These are phyloP conservation scores for Laburnicola sp. DNA, from an alignment of 2,329 filamentous ascomycete genomes.

Conservation along the genomic window DNA sequence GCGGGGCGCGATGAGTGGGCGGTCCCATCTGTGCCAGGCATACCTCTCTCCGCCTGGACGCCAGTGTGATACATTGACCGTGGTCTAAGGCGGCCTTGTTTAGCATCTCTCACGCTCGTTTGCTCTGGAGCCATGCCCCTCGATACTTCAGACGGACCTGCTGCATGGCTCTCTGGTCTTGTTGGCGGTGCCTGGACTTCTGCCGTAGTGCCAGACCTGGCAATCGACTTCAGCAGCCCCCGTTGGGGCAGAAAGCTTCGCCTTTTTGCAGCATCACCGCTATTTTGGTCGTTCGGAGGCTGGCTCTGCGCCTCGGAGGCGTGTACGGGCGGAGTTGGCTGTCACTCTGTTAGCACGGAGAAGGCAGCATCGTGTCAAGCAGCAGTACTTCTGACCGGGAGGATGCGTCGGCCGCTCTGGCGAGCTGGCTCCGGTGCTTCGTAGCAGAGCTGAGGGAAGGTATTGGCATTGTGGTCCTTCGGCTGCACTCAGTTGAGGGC, in stretches of 20 bases:
- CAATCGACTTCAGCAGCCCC: slow-evolving; percentile 28
- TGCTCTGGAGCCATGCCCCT: slow-evolving; percentile 5
- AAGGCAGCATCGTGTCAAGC: background rate
- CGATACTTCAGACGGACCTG: background rate
- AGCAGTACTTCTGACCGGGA: slow-evolving; percentile 14
- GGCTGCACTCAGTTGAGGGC: background rate
- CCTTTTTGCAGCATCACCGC: slow-evolving; percentile 14
- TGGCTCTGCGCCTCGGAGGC: slow-evolving; percentile 6
- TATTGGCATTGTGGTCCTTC: slow-evolving; percentile 22
- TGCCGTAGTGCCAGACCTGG: slow-evolving; percentile 5
- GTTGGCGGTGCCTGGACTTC: background rate
- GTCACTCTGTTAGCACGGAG: background rate
- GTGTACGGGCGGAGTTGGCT: background rate
- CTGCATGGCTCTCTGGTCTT: background rate
- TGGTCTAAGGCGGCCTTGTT: slow-evolving; percentile 29
- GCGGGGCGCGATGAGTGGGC: slow-evolving; percentile 22
- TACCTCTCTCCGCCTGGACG: slow-evolving; percentile 12
- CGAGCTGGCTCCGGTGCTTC: slow-evolving; percentile 21
- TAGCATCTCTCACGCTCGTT: slow-evolving; percentile 8
- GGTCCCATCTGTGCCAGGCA: slow-evolving; percentile 10
- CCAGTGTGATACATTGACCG: slow-evolving; percentile 37
- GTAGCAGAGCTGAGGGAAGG: slow-evolving; percentile 23
- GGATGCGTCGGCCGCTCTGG: slow-evolving; percentile 16
- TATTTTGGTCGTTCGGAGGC: background rate
- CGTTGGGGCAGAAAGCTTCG: slow-evolving; percentile 41